Conservation (phyloP, 352 stramenopile species). For the Globisporangium cederbergense region DNA sequence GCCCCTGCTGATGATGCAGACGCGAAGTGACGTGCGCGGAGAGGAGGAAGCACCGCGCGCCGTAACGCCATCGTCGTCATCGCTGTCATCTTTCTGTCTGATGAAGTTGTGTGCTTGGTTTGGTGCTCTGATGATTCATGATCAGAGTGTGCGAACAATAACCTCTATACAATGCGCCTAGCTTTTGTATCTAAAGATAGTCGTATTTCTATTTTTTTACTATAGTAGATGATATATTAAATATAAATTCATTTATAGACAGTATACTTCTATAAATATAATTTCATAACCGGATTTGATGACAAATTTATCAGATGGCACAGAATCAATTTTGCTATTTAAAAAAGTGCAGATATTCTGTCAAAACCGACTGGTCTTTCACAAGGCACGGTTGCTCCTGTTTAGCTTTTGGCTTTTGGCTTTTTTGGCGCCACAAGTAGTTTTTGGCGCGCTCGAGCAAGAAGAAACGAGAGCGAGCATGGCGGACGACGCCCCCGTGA, state of each 20-base stretch:
- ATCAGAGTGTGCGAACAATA: neutral
- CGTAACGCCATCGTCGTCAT: slow-evolving; percentile 1
- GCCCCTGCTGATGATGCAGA: neutral
- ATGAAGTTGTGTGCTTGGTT: neutral
- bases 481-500: slow-evolving; percentile 22
- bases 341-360: neutral
- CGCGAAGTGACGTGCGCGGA: neutral
- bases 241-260: too few species aligned
- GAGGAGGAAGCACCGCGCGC: neutral
- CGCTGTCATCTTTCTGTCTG: neutral
- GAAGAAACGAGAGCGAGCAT: slow-evolving; percentile 13
- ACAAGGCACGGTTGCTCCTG: neutral
- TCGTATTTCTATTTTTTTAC: neutral
- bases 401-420: neutral
- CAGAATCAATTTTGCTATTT: neutral
- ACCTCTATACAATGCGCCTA: neutral
- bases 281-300: too few species aligned
- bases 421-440: slow-evolving; percentile 2
- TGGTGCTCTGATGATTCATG: neutral
- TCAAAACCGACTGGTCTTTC: slow-evolving; percentile 4
- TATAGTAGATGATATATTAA: neutral
- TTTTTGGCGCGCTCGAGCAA: slow-evolving; percentile 4
- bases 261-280: too few species aligned
- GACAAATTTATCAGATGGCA: neutral
- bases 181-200: neutral